These are phyloP conservation scores for Chytriomyces hyalinus DNA, from an alignment of 192 early-diverging fungal genomes.

Conservation along the genomic window DNA sequence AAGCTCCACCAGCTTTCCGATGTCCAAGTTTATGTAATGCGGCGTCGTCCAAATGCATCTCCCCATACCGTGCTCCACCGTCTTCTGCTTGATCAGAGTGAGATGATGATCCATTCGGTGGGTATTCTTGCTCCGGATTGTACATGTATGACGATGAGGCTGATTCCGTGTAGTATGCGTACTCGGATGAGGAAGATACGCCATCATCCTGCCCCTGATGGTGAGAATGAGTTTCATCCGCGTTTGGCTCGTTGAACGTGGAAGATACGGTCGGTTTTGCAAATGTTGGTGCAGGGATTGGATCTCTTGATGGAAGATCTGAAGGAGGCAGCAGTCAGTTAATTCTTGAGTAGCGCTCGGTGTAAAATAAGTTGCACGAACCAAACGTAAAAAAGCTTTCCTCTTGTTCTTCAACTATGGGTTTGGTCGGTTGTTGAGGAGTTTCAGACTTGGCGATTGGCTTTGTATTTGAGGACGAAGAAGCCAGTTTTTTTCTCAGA, in stretches of 20 bases:
- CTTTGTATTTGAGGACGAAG: not conserved
- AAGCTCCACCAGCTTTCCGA: not conserved
- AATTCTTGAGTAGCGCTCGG: not conserved
- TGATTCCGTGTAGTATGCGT: constrained; percentile 15
- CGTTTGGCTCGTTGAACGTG: not conserved
- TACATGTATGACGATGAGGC: constrained; percentile 22
- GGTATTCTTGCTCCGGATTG: not conserved
- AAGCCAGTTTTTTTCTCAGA: not conserved
- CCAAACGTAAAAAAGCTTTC: constrained; percentile 23
- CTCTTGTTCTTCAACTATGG: not conserved
- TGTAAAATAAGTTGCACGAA: not conserved
- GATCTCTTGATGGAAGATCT: no score
- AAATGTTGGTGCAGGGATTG: no score
- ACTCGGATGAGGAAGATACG: constrained; percentile 9
- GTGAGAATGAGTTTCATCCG: not conserved
- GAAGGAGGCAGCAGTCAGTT: no score
- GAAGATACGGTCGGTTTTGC: not conserved
- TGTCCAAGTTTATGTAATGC: constrained; percentile 29
- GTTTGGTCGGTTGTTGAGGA: constrained; percentile 1
- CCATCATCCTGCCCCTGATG: not conserved
- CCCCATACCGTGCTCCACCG: not conserved
- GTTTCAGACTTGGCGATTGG: not conserved
- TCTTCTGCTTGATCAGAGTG: not conserved
- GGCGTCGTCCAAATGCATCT: constrained; percentile 30
- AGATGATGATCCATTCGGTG: not conserved